Conservation (phyloP, 495 filamentous ascomycete genomes). For the Penicillium mononematosum region DNA sequence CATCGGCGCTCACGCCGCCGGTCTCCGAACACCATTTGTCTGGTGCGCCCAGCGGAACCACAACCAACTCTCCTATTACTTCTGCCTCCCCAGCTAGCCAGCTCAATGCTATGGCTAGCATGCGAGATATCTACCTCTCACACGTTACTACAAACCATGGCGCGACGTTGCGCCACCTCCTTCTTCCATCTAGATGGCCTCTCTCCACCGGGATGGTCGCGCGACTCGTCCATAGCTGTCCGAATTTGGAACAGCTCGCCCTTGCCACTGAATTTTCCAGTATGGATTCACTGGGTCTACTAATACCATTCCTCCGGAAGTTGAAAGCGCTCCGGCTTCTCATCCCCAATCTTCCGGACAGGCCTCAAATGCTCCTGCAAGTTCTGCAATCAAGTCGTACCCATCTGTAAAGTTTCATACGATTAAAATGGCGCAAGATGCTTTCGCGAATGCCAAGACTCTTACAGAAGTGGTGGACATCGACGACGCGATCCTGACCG, state of each 20-base stretch:
- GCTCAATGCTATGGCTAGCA: slow-evolving; percentile 22
- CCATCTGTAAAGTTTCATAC: not conserved
- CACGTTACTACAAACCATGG: slow-evolving; percentile 49
- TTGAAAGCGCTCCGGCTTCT: slow-evolving; percentile 46
- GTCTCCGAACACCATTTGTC: slow-evolving; percentile 17
- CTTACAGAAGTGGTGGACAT: slow-evolving; percentile 39
- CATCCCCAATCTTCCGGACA: slow-evolving; percentile 31
- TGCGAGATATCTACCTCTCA: slow-evolving; percentile 48
- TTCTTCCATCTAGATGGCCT: slow-evolving; percentile 57
- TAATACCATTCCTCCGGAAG: slow-evolving; percentile 51
- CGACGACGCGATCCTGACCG: slow-evolving; percentile 36
- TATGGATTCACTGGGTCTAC: slow-evolving; percentile 43
- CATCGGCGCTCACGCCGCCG: slow-evolving; percentile 34
- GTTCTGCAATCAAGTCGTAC: not conserved
- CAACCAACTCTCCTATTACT: slow-evolving; percentile 24
- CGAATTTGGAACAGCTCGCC: slow-evolving; percentile 58
- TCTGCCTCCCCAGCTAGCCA: slow-evolving; percentile 30
- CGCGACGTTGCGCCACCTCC: slow-evolving; percentile 52
- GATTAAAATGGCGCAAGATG: slow-evolving; percentile 11
- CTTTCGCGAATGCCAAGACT: slow-evolving; percentile 22
- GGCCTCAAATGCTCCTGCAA: slow-evolving; percentile 6
- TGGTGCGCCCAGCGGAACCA: slow-evolving; percentile 14
- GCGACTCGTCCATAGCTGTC: slow-evolving; percentile 52
- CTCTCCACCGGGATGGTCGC: slow-evolving; percentile 49
- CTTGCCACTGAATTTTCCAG: slow-evolving; percentile 46